phyloP scores from a whole-genome alignment of 805 yeast genomes.

The Sugiyamaella floridensis region DNA sequence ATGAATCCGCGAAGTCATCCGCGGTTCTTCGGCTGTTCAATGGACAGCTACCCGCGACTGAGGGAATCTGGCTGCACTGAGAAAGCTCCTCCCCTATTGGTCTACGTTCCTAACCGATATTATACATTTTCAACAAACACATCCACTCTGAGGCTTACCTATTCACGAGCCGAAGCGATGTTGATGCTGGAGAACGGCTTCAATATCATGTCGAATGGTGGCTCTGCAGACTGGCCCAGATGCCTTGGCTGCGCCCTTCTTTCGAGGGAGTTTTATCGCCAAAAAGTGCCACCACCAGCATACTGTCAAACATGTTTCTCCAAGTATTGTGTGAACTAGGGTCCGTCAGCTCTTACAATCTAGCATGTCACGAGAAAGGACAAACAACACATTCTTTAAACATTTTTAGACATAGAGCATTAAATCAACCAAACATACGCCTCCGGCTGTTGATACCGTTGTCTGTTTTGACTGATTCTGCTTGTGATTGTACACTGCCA shows the following conservation, averaged over 20 bases:
- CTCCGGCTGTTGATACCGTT: not conserved
- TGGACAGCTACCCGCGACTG: constrained; percentile 48
- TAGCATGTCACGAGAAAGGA: too few relatives aligned
- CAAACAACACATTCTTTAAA: too few relatives aligned
- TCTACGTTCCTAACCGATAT: constrained; percentile 69
- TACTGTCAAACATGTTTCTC: constrained; percentile 70
- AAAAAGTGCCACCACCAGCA: constrained; percentile 49
- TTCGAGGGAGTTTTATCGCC: constrained; percentile 70
- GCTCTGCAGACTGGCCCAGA: constrained; percentile 63
- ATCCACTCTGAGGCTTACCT: constrained; percentile 63
- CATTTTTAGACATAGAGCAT: too few relatives aligned
- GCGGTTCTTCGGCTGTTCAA: constrained; percentile 73
- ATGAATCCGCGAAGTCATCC: constrained; percentile 38
- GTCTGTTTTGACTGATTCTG: not conserved
- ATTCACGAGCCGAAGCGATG: constrained; percentile 49
- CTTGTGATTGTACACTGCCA: not conserved
- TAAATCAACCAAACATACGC: not conserved
- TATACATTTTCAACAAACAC: constrained; percentile 60
- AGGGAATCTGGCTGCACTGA: constrained; percentile 49
- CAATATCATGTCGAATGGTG: constrained; percentile 61
- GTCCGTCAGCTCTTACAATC: not conserved
- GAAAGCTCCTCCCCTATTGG: constrained; percentile 67
- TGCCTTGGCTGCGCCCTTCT: constrained; percentile 83
- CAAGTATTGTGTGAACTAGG: constrained; percentile 45
- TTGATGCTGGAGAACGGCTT: constrained; percentile 69